Evolutionary conservation across 192 early-diverging fungal species (phyloP), one percentile per base, ranked within the genome.

Genomic region (Backusella macrospora): DNA sequence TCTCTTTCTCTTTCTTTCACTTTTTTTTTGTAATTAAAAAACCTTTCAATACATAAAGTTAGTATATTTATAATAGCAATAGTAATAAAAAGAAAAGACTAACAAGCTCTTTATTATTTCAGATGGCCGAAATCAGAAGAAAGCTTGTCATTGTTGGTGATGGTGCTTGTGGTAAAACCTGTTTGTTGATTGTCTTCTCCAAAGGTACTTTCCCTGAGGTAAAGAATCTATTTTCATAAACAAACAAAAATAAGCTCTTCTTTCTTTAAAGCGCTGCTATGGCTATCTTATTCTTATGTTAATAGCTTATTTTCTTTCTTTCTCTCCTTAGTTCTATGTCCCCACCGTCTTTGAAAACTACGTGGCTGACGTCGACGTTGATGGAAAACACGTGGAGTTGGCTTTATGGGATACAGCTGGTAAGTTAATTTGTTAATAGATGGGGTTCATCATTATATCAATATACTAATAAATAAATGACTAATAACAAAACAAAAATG

Each of bases 71-170:
- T 21, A 10, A 52, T n/a, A 21, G n/a, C 21, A 52, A 6, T 16
- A 52, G 16, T 23, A 18, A 34, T 18, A 52, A n/a, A 18, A 52
- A 10, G 21, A 18, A 9, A 52, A 18, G 16, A n/a, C 49, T 52
- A 52, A 52, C 18, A 52, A 23, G 6, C 18, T 16, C 21, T 52
- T 8, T 21, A 21, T 52, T 21, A 21, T 52, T 52, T 18, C 18
- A 68, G 66, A 70, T 72, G 71, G 65, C 90, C 70, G 90, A 89
- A 83, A 88, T 90, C 79, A 88, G 90, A 75, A 81, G 89, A 78
- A 98, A 98, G 80, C 87, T 96, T 75, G 94, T 98, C 59, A 92
- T 96, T 71, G 92, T 98, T n/a, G 96, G 96, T 52, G 96, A 98
- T 79, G 95, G 95, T 81, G 93, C 93, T 59, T 92, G 92, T 78